A percentile compares a stretch with the other conserved stretches of the same genome.
Conservation (phyloP, 2,329 filamentous ascomycete genomes). For the Penicillium sp. region DNA sequence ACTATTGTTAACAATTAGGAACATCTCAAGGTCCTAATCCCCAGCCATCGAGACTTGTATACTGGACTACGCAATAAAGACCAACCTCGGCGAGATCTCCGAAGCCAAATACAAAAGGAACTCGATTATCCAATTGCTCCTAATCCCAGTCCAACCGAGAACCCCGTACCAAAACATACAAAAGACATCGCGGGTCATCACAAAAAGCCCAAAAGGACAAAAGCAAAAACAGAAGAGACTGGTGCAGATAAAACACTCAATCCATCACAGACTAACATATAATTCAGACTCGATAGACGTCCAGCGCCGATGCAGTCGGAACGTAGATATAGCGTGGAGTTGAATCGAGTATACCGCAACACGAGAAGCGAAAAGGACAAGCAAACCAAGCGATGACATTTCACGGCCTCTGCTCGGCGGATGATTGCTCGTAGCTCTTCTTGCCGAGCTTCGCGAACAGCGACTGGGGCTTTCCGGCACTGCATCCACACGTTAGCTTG, state of each 20-base stretch:
- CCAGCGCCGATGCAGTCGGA: constrained; percentile 3
- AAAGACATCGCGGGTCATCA: constrained; percentile 25
- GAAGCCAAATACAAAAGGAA: not conserved
- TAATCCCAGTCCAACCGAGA: constrained; percentile 7
- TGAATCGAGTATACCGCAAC: not conserved
- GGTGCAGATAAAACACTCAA: not conserved
- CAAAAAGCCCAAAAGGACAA: too few species aligned
- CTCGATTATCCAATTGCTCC: constrained; percentile 7
- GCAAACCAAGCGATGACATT: not conserved
- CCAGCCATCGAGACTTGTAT: not conserved
- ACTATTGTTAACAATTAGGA: not conserved
- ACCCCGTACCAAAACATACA: constrained; percentile 11
- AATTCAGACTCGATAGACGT: not conserved
- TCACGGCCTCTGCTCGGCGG: constrained; percentile 17
- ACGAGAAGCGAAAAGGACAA: not conserved
- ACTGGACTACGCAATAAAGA: not conserved
- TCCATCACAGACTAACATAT: not conserved
- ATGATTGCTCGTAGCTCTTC: constrained; percentile 42
- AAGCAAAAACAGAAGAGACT: constrained; percentile 7
- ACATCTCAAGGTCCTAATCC: not conserved
- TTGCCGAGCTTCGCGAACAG: constrained; percentile 46
- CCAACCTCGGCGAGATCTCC: constrained; percentile 7
- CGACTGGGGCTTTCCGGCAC: constrained; percentile 41
- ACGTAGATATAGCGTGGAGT: not conserved
- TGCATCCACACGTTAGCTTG: constrained; percentile 8